Evolutionary conservation across 306 rosid species (phyloP), one percentile per base, ranked within the genome.

Genomic region (Trifolium dubium): DNA sequence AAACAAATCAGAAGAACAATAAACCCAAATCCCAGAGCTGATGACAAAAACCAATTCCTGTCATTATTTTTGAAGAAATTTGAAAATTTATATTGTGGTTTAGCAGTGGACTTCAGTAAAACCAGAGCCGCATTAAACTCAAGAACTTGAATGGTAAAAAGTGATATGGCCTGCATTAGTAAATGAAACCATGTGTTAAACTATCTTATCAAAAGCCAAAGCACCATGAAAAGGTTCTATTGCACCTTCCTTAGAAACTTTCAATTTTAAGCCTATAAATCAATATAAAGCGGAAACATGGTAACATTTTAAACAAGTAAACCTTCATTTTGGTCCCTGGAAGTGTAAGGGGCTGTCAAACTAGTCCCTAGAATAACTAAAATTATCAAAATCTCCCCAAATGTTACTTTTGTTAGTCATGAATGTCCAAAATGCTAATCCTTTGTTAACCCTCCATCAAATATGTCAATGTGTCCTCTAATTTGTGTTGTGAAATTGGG

Each of bases 41-140:
- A 82, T 71, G 89, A 86, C 76, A 88, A 78, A 56, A 87, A 44
- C 93, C 93, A 89, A 85, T 74, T 91, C 83, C 93, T 88, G 34
- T 69, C 69, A 30, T 81, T 63, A 12, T 32, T 67, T 76, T 73
- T 51, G 69, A 89, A 88, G 81, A 91, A 82, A 66, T 66, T 73
- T 14, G 59, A n/a, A 77, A 82, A 77, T 35, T 80, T 79, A 61
- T 83, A 79, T 47, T 74, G 82, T 5, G 90, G 87, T 56, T 86
- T 90, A 35, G 93, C 92, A 2, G 90, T 89, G 82, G 80, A 51
- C 79, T 88, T 81, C 28, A 93, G 77, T 56, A 93, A 83, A 79
- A 80, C 10, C 41, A 87, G 73, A 64, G 92, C 71, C 6, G 72
- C 88, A 80, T 50, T 70, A 64, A 93, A 72, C 87, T 93, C 97